These are phyloP conservation scores for Thelonectria olida DNA, from an alignment of 2,329 filamentous ascomycete species.

Conservation along the genomic window DNA sequence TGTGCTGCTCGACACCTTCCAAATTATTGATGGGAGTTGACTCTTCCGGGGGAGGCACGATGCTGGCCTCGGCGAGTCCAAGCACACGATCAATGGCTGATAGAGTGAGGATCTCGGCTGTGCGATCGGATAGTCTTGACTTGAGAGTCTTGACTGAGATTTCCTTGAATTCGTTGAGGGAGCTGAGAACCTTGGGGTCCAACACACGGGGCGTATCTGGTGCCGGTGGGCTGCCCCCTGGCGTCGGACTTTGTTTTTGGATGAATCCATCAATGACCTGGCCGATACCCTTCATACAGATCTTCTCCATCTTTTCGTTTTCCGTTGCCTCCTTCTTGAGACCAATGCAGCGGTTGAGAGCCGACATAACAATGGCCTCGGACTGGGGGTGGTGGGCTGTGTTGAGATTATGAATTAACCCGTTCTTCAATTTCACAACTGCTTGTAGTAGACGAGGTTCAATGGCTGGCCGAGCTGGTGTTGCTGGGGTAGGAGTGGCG, in stretches of 20 bases:
- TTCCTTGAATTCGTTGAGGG: constrained; percentile 56
- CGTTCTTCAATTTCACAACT: constrained; percentile 57
- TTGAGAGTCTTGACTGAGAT: constrained; percentile 55
- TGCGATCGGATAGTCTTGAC: constrained; percentile 49
- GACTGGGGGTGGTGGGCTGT: constrained; percentile 53
- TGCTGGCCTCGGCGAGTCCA: constrained; percentile 56
- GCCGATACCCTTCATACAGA: constrained; percentile 55
- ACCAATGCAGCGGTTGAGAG: constrained; percentile 60
- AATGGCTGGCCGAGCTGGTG: constrained; percentile 49
- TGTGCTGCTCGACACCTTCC: constrained; percentile 52
- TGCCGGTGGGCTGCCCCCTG: constrained; percentile 39
- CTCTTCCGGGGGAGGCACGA: constrained; percentile 47
- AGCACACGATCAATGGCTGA: constrained; percentile 62
- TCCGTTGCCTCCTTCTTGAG: constrained; percentile 56
- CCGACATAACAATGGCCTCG: constrained; percentile 61
- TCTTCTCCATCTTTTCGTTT: constrained; percentile 57
- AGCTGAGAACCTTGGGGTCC: constrained; percentile 52
- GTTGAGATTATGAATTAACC: constrained; percentile 56
- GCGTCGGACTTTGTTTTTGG: constrained; percentile 48
- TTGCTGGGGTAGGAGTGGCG: constrained; percentile 35
- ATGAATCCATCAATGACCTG: constrained; percentile 56
- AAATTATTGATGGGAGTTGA: constrained; percentile 46
- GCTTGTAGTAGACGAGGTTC: constrained; percentile 54
- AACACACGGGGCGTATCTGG: constrained; percentile 44
- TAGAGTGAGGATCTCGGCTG: constrained; percentile 57